Evolutionary conservation across 495 filamentous ascomycete species (phyloP), one percentile per base, ranked within the genome.

Genomic region (Ascodesmis nigricans): DNA sequence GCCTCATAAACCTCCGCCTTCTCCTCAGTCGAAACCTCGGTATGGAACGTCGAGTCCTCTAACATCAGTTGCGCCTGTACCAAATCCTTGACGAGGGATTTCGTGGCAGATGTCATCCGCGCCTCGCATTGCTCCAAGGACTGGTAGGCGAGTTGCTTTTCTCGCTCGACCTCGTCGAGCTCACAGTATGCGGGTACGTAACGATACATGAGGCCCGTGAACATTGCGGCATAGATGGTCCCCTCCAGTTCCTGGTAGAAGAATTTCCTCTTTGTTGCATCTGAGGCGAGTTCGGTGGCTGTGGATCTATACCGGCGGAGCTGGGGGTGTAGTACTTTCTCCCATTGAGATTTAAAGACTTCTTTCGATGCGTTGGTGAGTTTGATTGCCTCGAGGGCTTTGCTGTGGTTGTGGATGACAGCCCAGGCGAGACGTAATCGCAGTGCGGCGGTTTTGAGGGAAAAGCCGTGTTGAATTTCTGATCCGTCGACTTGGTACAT

Each of bases 371-470:
- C 8, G 7, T 29, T 17, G 7, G 1, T 6, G 27, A 31, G 11
- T 4, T 30, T 21, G 4, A 4, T 21, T 7, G 24, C 6, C 5
- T 15, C 11, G 25, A 37, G 9, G 13, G 38, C 18, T 1, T 32
- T 31, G 29, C 44, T 18, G 20, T 17, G 69, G 40, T 72, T 65
- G 13, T 56, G 53, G 11, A 78, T 47, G 22, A 73, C 55, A 9
- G 58, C 50, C 34, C 67, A 56, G 26, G 73, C 65, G 37, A 66
- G 65, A 29, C 63, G 61, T 1, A 75, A 43, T 14, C 60, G 41
- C 5, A 77, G 58, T 1, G 58, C 52, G 8, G 50, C 55, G 8
- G 65, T 62, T 34, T 67, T 61, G 19, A 60, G 32, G 4, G 45
- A 29, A 20, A 55, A 56, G 2, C 53, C 45, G 24, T 50, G 46